Conservation (phyloP, 768 basidiomycete genomes). For the Boletus sp. region DNA sequence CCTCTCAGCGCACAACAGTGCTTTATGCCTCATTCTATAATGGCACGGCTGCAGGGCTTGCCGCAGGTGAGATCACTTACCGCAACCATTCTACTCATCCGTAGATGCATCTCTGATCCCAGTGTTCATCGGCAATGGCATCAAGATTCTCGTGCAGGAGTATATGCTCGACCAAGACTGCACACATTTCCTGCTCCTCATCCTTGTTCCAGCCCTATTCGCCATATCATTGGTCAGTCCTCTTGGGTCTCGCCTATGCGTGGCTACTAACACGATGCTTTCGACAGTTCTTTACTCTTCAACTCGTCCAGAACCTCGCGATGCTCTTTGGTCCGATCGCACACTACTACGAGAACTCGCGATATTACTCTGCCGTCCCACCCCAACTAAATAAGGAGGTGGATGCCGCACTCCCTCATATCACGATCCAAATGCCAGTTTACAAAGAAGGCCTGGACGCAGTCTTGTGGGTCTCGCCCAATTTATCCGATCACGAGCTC, state of each 20-base stretch:
- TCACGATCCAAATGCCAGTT: constrained; percentile 56
- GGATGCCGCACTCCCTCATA: constrained; percentile 45
- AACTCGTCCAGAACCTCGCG: constrained; percentile 37
- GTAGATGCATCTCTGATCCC: constrained; percentile 17
- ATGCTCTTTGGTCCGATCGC: constrained; percentile 50
- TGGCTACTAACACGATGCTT: constrained; percentile 8
- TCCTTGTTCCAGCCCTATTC: constrained; percentile 40
- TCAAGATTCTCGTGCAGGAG: constrained; percentile 57
- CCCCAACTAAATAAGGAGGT: constrained; percentile 42
- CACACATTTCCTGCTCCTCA: constrained; percentile 41
- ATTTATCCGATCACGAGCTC: not conserved
- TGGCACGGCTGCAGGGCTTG: constrained; percentile 26
- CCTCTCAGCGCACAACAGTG: constrained; percentile 12
- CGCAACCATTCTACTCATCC: not conserved
- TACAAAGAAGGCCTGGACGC: constrained; percentile 54
- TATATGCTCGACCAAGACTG: constrained; percentile 45
- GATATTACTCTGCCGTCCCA: constrained; percentile 48
- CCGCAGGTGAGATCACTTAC: constrained; percentile 12
- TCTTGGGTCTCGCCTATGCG: not conserved
- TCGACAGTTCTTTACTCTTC: constrained; percentile 38
- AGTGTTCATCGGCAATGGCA: constrained; percentile 62
- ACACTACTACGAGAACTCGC: constrained; percentile 49
- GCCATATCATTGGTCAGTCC: constrained; percentile 43
- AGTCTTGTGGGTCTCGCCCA: constrained; percentile 41
- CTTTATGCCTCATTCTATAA: constrained; percentile 29